Evolutionary conservation across 345 rosid species (phyloP).

Genomic region (Fremontodendron californicum): DNA sequence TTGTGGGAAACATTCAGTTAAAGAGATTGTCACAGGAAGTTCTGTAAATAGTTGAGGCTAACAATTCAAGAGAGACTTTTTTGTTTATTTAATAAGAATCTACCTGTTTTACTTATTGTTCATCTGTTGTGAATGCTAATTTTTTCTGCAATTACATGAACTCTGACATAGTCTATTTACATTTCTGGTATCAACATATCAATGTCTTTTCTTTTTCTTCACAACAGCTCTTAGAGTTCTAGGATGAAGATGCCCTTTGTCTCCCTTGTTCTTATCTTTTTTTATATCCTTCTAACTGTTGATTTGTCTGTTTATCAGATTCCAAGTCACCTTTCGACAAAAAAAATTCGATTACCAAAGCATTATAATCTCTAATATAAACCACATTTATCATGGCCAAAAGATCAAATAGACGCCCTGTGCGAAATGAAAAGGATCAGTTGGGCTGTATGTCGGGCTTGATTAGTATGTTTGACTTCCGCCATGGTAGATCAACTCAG

Average conservation of each 20-base stretch:
- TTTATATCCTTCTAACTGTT: not conserved
- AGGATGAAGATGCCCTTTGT: conserved; percentile 2
- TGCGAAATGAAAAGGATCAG: conserved; percentile 57
- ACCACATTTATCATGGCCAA: conserved; percentile 42
- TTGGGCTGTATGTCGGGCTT: conserved; percentile 85
- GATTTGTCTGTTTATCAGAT: conserved; percentile 23
- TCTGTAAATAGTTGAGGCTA: conserved; percentile 1
- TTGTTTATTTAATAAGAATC: not conserved
- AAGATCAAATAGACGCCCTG: conserved; percentile 41
- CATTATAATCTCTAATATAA: conserved; percentile 13
- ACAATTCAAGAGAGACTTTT: not conserved
- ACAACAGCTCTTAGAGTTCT: not conserved
- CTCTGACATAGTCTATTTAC: conserved; percentile 9
- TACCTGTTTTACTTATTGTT: not conserved
- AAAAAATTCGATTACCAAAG: conserved; percentile 9
- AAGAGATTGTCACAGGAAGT: conserved; percentile 7
- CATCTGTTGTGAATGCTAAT: not conserved
- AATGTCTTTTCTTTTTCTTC: conserved; percentile 2
- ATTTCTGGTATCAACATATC: not conserved
- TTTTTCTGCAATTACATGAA: conserved; percentile 4
- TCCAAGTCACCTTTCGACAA: conserved; percentile 12
- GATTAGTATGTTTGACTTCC: conserved; percentile 75
- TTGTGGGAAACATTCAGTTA: not conserved
- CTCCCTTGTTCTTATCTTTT: not conserved
- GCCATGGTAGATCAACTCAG: conserved; percentile 60